Base-by-base conservation (phyloP, 306 rosid genomes). In the Trifolium dubium region DNA sequence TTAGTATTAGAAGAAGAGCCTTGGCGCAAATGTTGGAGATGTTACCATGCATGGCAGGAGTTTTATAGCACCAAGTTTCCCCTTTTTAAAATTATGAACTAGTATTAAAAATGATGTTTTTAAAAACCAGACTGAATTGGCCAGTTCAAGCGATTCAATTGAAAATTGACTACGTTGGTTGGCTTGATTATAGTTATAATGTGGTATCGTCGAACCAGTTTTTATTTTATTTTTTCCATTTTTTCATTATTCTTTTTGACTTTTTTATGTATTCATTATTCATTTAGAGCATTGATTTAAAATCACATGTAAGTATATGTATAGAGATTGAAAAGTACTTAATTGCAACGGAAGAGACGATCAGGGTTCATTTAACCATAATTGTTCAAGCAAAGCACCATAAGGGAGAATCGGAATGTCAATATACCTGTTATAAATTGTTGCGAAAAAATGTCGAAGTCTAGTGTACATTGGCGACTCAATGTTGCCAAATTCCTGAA, bases 401-500 rank as follows among this genome's bases (percentile, higher is more conserved):
- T 23, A 23, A 23, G 23, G 23, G 23, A 23, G 23, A 23, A 23
- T 23, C 23, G 23, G 78, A 64, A 59, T 41, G 50, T 11, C 13
- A 31, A 13, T 3, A 70, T 81, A 89, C 98, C 98, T 93, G 89
- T 74, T 78, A 76, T 88, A 93, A 67, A 91, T 88, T 54, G 93
- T 91, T 23, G 77, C 59, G 19, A 88, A 93, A 81, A 91, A 93
- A 47, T 85, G 88, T 15, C 81, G 77, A 35, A 93, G 96, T 80
- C 94, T 89, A 56, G 96, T 81, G 79, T 83, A 88, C 94, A 89
- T 86, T 8, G 98, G 97, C 5, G 96, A 81, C 84, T 93, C 97
- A 39, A 93, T 83, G 75, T 91, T 91, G 39, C 97, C 94, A 41
- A 93, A 93, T 80, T 93, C 98, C 98, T 93, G 89, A 72, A 72